Evolutionary conservation across 352 stramenopile genomes (phyloP).

Genomic region (Phytophthora sp.): DNA sequence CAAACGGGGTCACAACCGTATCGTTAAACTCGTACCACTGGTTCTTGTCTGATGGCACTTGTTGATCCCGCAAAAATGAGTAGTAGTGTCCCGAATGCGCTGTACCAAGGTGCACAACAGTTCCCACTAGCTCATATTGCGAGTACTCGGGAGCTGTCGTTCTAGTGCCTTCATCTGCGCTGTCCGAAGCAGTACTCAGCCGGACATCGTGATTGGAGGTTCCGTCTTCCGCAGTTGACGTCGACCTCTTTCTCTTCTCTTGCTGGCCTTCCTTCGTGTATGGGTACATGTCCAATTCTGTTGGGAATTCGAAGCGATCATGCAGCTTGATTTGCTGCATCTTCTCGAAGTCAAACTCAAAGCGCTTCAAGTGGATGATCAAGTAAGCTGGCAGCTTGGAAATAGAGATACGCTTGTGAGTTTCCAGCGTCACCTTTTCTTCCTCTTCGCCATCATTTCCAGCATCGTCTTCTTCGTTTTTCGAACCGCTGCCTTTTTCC

Average conservation of each 20-base stretch:
- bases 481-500: constrained; percentile 52
- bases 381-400: constrained; percentile 88
- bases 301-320: constrained; percentile 93
- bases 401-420: constrained; percentile 91
- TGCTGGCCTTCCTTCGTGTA: constrained; percentile 91
- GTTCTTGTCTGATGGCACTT: constrained; percentile 34
- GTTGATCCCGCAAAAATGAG: constrained; percentile 82
- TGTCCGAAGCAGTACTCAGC: constrained; percentile 37
- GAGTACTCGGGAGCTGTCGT: constrained; percentile 79
- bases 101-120: constrained; percentile 89
- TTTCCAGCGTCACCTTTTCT: constrained; percentile 87
- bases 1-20: constrained; percentile 81
- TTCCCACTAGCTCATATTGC: constrained; percentile 86
- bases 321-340: constrained; percentile 96
- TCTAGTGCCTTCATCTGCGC: constrained; percentile 23
- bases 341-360: constrained; percentile 95
- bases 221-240: constrained; percentile 29
- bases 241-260: constrained; percentile 51
- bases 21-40: constrained; percentile 92
- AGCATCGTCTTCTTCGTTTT: constrained; percentile 24
- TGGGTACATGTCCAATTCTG: constrained; percentile 87
- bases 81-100: constrained; percentile 92
- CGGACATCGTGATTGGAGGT: constrained; percentile 28
- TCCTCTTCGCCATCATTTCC: constrained; percentile 36
- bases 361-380: constrained; percentile 95